Conservation (phyloP, 1,139 yeast genomes). For the Saccharomyces hybrid region DNA sequence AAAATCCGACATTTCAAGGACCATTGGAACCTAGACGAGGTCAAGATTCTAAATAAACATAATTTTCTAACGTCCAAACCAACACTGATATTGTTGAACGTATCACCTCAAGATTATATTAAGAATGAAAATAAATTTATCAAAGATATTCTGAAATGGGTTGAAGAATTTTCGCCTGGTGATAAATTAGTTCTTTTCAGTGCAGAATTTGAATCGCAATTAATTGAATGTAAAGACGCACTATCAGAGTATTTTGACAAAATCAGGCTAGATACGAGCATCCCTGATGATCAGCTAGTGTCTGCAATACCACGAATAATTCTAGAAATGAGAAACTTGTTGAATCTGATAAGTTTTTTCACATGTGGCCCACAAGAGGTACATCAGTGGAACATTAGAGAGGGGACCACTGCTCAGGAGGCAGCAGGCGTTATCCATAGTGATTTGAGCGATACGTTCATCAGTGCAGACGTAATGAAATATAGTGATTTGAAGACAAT, state of each 20-base stretch:
- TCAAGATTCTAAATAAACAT: slow-evolving; percentile 48
- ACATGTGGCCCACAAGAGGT: slow-evolving; percentile 90
- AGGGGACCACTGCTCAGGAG: slow-evolving; percentile 75
- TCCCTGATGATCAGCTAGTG: not conserved
- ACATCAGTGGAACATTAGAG: slow-evolving; percentile 84
- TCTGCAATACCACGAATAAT: slow-evolving; percentile 43
- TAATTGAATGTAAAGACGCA: slow-evolving; percentile 29
- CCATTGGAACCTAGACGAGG: slow-evolving; percentile 51
- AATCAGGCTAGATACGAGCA: not conserved
- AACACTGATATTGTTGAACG: slow-evolving; percentile 53
- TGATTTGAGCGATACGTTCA: slow-evolving; percentile 76
- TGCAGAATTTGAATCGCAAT: slow-evolving; percentile 49
- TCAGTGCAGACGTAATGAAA: slow-evolving; percentile 64
- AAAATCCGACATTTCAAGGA: slow-evolving; percentile 40
- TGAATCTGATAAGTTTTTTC: slow-evolving; percentile 74
- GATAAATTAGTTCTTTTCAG: slow-evolving; percentile 52
- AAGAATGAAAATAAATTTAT: slow-evolving; percentile 39
- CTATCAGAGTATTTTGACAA: slow-evolving; percentile 14
- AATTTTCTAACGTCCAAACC: slow-evolving; percentile 69
- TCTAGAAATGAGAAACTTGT: slow-evolving; percentile 55
- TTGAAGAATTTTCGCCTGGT: slow-evolving; percentile 45
- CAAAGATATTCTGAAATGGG: slow-evolving; percentile 44
- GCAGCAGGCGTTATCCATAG: slow-evolving; percentile 94
- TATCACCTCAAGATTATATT: slow-evolving; percentile 48
- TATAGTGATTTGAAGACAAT: slow-evolving; percentile 41